Evolutionary conservation across 2,329 filamentous ascomycete species (phyloP).

Genomic region (Rugonectria rugulosa): DNA sequence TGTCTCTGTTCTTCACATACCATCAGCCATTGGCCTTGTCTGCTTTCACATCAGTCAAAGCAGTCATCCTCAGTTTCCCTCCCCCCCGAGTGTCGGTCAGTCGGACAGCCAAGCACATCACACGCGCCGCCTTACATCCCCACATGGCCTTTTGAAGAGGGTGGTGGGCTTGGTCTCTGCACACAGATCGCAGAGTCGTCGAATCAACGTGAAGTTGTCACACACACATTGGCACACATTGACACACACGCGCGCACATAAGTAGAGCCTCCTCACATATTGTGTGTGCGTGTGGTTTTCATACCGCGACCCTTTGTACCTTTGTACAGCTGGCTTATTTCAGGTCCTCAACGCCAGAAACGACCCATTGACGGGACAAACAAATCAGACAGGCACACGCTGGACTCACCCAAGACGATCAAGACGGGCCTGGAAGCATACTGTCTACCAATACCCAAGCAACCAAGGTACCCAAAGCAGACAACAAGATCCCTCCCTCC

Average conservation of each 20-base stretch:
- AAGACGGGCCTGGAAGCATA: background rate
- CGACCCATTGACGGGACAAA: background rate
- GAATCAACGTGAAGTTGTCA: background rate
- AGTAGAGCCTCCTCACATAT: too few species aligned
- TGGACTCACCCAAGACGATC: background rate
- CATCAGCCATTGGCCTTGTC: background rate
- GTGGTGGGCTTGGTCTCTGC: background rate
- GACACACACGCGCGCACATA: too few species aligned
- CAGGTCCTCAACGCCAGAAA: too few species aligned
- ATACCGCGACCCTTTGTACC: too few species aligned
- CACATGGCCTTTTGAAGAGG: background rate
- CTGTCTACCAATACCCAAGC: background rate
- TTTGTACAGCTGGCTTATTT: too few species aligned
- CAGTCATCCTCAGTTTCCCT: background rate
- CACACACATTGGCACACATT: background rate
- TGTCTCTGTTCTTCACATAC: background rate
- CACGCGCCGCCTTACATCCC: slow-evolving; percentile 8
- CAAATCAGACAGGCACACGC: background rate
- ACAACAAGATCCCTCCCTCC: slow-evolving; percentile 3
- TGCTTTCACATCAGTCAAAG: background rate
- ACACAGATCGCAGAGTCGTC: slow-evolving; percentile 2
- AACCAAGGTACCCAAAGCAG: too few species aligned
- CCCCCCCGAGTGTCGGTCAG: slow-evolving; percentile 1
- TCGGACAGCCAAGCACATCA: slow-evolving; percentile 5
- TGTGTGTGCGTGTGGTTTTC: too few species aligned